Evolutionary conservation across 441 rosid species (phyloP), one percentile per base, ranked within the genome.

Genomic region (Metrosideros polymorpha): DNA sequence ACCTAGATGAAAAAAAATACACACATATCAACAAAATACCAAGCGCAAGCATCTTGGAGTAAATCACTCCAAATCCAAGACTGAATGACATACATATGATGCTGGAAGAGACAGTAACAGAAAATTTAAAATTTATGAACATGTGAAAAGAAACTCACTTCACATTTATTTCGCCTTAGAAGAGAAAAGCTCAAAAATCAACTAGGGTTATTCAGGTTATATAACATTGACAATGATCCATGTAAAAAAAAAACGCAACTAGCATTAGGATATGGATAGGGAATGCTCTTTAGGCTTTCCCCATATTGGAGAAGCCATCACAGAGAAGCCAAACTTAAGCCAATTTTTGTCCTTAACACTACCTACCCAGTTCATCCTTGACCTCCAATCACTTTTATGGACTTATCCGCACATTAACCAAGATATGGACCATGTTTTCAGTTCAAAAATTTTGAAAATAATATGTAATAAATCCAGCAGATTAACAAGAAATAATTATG

Each of bases 1-100:
- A 95, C 95, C 99, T 97, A 90, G n/a, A 88, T 24, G 29, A 50
- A 88, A 89, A 85, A 79, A 82, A 4, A 22, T 19, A 39, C 6
- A 39, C 63, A 63, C 82, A 52, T 71, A 52, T 87, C 47, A 88
- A 82, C 87, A 82, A 42, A 85, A 42, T 85, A 71, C 49, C 79
- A 71, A 71, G 4, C 39, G 49, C 79, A 71, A 39, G 55, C 55
- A 83, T 83, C 84, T 51, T 29, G 59, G 52, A 50, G 59, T 50
- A 52, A 83, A 83, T 52, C n/a, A 83, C 55, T 30, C 55, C 55
- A 83, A 54, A 32, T 83, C 43, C 84, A 49, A 47, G 27, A 47
- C 39, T 9, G 59, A 83, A 39, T 32, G 27, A 29, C 57, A 29
- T 42, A 83, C 52, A 54, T 8, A 30, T 10, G 84, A 52, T 7